A percentile compares a stretch with the other conserved stretches of the same genome.
Evolutionary conservation across 805 yeast genomes (phyloP).

Genomic region (Schwanniomyces vanrijiae): DNA sequence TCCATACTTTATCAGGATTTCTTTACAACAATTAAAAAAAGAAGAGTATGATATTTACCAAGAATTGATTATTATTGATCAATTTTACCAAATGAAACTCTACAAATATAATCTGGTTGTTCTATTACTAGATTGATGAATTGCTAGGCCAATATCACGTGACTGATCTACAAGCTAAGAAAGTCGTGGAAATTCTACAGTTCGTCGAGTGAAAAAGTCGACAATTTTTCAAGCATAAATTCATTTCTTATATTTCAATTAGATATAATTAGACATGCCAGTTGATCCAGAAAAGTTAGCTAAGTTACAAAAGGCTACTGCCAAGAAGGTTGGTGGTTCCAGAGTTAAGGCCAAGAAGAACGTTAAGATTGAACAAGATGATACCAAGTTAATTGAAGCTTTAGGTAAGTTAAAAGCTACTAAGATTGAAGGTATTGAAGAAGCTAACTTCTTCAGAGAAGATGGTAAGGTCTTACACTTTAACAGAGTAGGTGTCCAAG

Average conservation of each 20-base stretch:
- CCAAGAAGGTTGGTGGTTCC: slow-evolving; percentile 77
- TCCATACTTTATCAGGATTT: no score
- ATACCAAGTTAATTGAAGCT: slow-evolving; percentile 85
- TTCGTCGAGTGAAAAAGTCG: slow-evolving; percentile 11
- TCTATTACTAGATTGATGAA: background rate
- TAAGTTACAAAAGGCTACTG: slow-evolving; percentile 81
- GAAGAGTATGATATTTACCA: no score
- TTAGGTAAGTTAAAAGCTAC: slow-evolving; percentile 87
- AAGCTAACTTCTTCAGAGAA: slow-evolving; percentile 96
- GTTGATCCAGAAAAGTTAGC: slow-evolving; percentile 93
- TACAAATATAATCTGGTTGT: no score
- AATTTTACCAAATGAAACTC: no score
- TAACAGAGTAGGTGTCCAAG: slow-evolving; percentile 95
- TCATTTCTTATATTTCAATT: background rate
- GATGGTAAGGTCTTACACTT: slow-evolving; percentile 96
- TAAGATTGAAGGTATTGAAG: slow-evolving; percentile 86
- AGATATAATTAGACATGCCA: slow-evolving; percentile 54
- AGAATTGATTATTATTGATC: no score
- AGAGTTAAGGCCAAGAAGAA: slow-evolving; percentile 91
- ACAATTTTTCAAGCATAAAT: slow-evolving; percentile 11
- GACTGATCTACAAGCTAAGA: background rate
- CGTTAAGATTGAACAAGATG: slow-evolving; percentile 74
- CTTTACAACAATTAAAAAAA: no score
- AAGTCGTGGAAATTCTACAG: background rate
- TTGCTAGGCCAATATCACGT: background rate